Base-by-base conservation (phyloP, 2,329 filamentous ascomycete species). In the Zymoseptoria passerinii region DNA sequence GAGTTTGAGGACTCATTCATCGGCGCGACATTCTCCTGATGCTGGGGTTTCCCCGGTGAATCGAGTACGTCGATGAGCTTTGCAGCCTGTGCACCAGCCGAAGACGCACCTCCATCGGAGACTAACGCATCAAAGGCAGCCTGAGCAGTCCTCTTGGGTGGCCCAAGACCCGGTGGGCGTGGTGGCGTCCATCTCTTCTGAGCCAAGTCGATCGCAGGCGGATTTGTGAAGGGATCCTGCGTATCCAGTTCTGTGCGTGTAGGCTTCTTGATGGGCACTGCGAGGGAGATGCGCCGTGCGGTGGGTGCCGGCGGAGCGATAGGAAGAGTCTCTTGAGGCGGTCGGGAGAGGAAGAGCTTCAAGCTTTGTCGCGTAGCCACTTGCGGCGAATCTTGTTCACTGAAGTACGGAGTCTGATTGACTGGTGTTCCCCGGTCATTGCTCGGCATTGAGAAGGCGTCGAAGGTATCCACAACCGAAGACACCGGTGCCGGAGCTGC, bases 71-170 rank as follows among this genome's bases (percentile, higher is more conserved):
- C 35, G 13, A 44, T 44, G 35, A 44, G 35, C 35, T 44, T 44
- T 44, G 35, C 35, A 44, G 35, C 13, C 35, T 44, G 35, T 44
- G 35, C 35, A 7, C 35, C 35, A 44, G 35, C 16, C 35, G 35
- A 44, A 16, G 35, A 44, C 4, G 35, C 35, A 44, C 16, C 16
- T 44, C 28, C 18, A 6, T 10, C 16, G n/a, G 55, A 44, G 10
- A 56, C 29, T 18, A 56, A 23, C 13, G 48, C 56, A 54, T 54
- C 52, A 27, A 58, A 58, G 13, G 56, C 56, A 10, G 52, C 56
- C 2, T 35, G 50, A 28, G 48, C 49, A 28, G 27, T 35, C 8
- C 13, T 28, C n/a, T 40, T 44, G 16, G 51, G 40, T 13, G 28
- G 18, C 2, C 48, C 44, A 28, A 54, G 56, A 19, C 56, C 56